Evolutionary conservation across 225 moss, liverwort and hornwort genomes (phyloP), one percentile per base, ranked within the genome.

Genomic region (Sphagnum contortum): DNA sequence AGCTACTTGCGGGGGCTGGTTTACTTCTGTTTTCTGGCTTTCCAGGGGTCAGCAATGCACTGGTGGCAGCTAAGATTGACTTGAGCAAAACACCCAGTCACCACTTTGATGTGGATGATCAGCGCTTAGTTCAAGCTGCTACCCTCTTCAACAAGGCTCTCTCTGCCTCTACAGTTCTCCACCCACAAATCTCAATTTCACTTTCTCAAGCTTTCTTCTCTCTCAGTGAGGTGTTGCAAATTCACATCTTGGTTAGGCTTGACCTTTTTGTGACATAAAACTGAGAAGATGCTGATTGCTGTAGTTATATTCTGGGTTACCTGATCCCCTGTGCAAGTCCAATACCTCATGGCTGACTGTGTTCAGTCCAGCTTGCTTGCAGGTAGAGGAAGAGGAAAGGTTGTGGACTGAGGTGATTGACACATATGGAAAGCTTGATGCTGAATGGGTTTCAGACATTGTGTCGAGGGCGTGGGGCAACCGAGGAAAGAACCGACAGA

Each of bases 341-440:
- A 44, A 7, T 2, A 4, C 49, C 45, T 69, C 14, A 58, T 13
- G 13, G n/a, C 14, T 13, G 13, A 29, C 29, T 29, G 29, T 58
- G 58, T 61, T 45, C 45, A 9, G 44, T 4, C 5, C 45, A 12
- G 4, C 12, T 55, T 70, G 10, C 48, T 10, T 69, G 75, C 80
- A 96, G 96, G 92, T 98, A 29, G 87, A 91, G 70, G 98, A 98
- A 70, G 98, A 98, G 64, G 98, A 98, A 75, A 78, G 67, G 47
- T 44, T 93, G 10, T 98, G 98, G 98, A 91, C 93, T 12, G 70
- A 89, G 69, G 80, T 98, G 62, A 89, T 98, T 29, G 83, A 87
- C 50, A 68, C 45, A 55, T 98, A 84, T 69, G 91, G 83, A 48
- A 67, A 74, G 68, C 63, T 89, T 66, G 86, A 98, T 66, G 98